phyloP scores from a whole-genome alignment of 1,284 basidiomycete species.

The Ceratobasidium sp. region DNA sequence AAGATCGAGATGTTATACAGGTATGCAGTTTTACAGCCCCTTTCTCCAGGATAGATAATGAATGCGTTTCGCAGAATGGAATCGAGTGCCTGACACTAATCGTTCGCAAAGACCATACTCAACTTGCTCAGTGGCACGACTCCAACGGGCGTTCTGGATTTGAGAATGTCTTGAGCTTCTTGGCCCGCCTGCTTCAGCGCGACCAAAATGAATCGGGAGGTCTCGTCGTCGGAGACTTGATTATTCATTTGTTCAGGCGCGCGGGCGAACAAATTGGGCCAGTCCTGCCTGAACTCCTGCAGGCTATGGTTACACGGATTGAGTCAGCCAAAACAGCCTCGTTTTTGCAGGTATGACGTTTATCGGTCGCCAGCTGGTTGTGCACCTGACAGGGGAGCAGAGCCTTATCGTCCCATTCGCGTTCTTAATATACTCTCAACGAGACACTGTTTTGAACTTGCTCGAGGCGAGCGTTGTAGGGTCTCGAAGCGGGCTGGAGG shows the following conservation, averaged over 20 bases:
- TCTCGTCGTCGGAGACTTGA: conserved; percentile 91
- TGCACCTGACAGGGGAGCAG: conserved; percentile 55
- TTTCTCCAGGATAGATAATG: neutral
- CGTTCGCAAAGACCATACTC: conserved; percentile 86
- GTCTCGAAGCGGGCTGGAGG: conserved; percentile 73
- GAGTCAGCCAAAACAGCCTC: conserved; percentile 85
- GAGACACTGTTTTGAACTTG: conserved; percentile 77
- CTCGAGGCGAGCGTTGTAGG: conserved; percentile 72
- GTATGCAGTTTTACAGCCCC: conserved; percentile 57
- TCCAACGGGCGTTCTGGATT: conserved; percentile 75
- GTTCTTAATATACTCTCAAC: conserved; percentile 88
- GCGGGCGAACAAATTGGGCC: conserved; percentile 81
- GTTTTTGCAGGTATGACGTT: conserved; percentile 76
- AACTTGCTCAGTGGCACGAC: conserved; percentile 81
- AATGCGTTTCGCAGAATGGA: conserved; percentile 68
- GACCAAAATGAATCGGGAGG: conserved; percentile 88
- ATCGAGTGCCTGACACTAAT: conserved; percentile 84
- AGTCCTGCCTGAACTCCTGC: conserved; percentile 85
- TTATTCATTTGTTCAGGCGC: conserved; percentile 88
- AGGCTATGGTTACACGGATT: conserved; percentile 85
- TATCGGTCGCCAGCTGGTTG: neutral
- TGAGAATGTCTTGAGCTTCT: conserved; percentile 74
- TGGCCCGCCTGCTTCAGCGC: conserved; percentile 74
- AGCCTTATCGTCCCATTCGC: conserved; percentile 92
- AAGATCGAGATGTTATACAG: conserved; percentile 88